Base-by-base conservation (phyloP, 352 stramenopile genomes). In the Pythium guiyangense region DNA sequence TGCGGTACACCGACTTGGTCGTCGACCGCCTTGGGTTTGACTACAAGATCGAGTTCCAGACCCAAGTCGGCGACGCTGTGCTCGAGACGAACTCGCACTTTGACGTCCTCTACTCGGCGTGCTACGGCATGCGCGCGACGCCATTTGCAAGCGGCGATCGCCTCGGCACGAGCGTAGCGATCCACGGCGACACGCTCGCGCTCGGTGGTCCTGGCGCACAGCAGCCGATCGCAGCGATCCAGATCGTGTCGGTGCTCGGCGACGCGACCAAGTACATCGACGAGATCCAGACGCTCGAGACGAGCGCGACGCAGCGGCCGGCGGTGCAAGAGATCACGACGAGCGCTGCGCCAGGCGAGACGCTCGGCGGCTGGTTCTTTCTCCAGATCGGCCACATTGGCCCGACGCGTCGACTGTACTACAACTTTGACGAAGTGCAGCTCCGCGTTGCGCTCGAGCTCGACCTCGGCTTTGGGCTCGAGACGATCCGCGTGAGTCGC, bases 261-360 rank as follows among this genome's bases (percentile, higher is more conserved):
- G 79, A 85, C 35, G 54, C 80, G 1, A 61, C 60, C 5, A 61
- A 57, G 1, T 91, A 80, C 44, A 61, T 88, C 6, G 77, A 91
- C 44, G 84, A 91, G 44, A 87, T 93, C 37, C 81, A 93, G 53
- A 66, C 86, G 34, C 52, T 93, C 29, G 27, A 73, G 34, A 93
- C 78, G 1, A 70, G 25, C 22, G 84, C 77, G 2, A 73, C 57
- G 8, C 76, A 86, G 27, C 74, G 73, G 3, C 77, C 81, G 48
- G 77, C 81, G 0, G 57, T 93, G 8, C 84, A 94, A 48, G 62
- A 92, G 26, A 60, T 94, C 15, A 90, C 79, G 20, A 90, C 64
- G 49, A 87, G 69, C 20, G 83, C 78, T 5, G 77, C 80, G 0
- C 74, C 77, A 5, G 82, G 82, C 0, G 79, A 83, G 37, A 88